These are phyloP conservation scores for Samsoniella hepiali DNA, from an alignment of 2,329 filamentous ascomycete genomes.

Conservation along the genomic window DNA sequence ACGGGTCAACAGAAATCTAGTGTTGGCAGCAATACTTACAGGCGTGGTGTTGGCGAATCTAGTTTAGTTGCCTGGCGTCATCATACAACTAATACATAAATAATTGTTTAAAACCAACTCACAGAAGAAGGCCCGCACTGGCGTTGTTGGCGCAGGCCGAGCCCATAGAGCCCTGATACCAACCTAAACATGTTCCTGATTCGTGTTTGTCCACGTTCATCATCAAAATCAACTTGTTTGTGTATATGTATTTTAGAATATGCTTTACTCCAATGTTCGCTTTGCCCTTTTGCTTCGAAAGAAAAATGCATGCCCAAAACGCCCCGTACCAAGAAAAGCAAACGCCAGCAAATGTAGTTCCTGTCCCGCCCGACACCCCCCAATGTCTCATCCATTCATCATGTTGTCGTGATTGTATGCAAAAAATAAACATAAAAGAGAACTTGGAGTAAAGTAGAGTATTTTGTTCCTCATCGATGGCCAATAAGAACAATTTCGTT, in stretches of 20 bases:
- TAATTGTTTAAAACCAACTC: too few relatives aligned
- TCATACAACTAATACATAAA: too few relatives aligned
- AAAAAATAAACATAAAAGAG: not conserved
- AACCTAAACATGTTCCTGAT: not conserved
- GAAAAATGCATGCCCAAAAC: not conserved
- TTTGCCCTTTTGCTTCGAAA: not conserved
- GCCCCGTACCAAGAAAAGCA: not conserved
- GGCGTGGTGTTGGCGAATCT: too few relatives aligned
- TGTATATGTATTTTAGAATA: not conserved
- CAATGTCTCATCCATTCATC: not conserved
- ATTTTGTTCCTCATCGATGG: constrained; percentile 29
- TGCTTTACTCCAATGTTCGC: not conserved
- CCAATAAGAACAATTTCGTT: constrained; percentile 49
- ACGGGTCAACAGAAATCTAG: too few relatives aligned
- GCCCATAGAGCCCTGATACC: not conserved
- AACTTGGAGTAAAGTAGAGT: not conserved
- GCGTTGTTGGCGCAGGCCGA: too few relatives aligned
- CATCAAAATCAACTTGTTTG: too few relatives aligned
- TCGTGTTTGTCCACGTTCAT: not conserved
- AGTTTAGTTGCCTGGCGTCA: too few relatives aligned
- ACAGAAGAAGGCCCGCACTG: too few relatives aligned
- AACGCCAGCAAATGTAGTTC: not conserved
- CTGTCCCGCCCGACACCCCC: not conserved
- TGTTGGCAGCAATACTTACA: too few relatives aligned
- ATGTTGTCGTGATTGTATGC: not conserved